A percentile compares a stretch with the other conserved stretches of the same genome.
phyloP scores from a whole-genome alignment of 495 filamentous ascomycete species.

The Xeromyces bisporus region DNA sequence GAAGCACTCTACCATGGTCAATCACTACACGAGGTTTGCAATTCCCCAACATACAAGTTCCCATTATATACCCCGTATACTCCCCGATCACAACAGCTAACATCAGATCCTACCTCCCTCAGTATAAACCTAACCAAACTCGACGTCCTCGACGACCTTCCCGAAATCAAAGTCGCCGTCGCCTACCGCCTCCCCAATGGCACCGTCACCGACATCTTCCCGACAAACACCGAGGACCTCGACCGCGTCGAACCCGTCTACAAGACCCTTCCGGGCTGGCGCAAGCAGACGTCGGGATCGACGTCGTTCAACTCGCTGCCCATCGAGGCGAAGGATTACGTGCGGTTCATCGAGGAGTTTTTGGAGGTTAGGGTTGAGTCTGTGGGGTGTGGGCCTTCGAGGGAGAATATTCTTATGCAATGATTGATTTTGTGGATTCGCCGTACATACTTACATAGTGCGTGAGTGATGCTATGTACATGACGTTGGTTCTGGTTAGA shows the following conservation, averaged over 20 bases:
- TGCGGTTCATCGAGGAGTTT: constrained; percentile 64
- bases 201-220: constrained; percentile 41
- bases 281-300: constrained; percentile 45
- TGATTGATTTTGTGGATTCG: no score
- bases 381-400: constrained; percentile 62
- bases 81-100: no score
- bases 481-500: no score
- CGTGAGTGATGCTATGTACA: no score
- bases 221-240: constrained; percentile 50
- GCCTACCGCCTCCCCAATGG: constrained; percentile 46
- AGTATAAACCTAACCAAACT: constrained; percentile 73
- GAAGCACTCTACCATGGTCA: constrained; percentile 53
- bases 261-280: constrained; percentile 64
- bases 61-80: no score
- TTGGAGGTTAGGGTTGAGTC: constrained; percentile 52
- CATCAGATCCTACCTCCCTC: not conserved
- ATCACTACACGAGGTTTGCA: constrained; percentile 44
- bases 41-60: no score
- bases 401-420: constrained; percentile 49
- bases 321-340: constrained; percentile 53
- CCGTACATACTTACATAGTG: no score
- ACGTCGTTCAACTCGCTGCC: constrained; percentile 52
- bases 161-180: constrained; percentile 61
- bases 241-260: constrained; percentile 45
- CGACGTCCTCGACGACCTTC: constrained; percentile 70